Evolutionary conservation across 2,329 filamentous ascomycete species (phyloP), one percentile per base, ranked within the genome.

Genomic region (Onygena corvina): DNA sequence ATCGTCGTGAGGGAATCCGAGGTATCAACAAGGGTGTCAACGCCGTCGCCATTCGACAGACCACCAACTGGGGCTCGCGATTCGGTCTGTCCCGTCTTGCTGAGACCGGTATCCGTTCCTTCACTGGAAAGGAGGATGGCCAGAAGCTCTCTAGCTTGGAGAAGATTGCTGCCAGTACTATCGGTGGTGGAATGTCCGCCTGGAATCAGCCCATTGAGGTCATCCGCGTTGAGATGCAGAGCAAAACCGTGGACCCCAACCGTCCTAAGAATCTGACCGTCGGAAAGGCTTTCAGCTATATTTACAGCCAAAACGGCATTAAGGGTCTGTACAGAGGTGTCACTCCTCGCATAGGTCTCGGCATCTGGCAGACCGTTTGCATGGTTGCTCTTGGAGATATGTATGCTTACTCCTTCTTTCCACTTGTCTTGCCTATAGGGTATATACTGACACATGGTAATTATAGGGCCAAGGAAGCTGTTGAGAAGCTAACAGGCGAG

Each of bases 181-280:
- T 98, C 7, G 92, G 92, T 73, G 92, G 92, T 79, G 92, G 92
- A 66, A 76, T 98, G 61, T 88, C 82, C 55, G 92, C 92, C 57
- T 98, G 92, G 92, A 98, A 98, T 73, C 92, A 98, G 77, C 92
- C 92, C 55, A 98, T 98, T 67, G 92, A 98, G 79, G 92, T 98
- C 66, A 95, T 98, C 67, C 87, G 92, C 57, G 90, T 98, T 54
- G 92, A 98, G 79, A 95, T 98, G 87, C 92, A 98, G 81, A 94
- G 86, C 75, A 96, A 95, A 82, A 95, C 84, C 61, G 86, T 85
- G 61, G 92, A 98, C 67, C 89, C 92, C 53, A 96, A 96, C 76
- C 84, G 92, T 47, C 92, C 92, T 60, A 94, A 94, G 81, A 98
- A 98, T 75, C 83, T 98, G 84, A 96, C 88, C 46, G 92, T 98